Percentiles rank a stretch among this genome's conserved stretches.
phyloP scores from a whole-genome alignment of 768 basidiomycete genomes.

The Phylloporus scabripes region DNA sequence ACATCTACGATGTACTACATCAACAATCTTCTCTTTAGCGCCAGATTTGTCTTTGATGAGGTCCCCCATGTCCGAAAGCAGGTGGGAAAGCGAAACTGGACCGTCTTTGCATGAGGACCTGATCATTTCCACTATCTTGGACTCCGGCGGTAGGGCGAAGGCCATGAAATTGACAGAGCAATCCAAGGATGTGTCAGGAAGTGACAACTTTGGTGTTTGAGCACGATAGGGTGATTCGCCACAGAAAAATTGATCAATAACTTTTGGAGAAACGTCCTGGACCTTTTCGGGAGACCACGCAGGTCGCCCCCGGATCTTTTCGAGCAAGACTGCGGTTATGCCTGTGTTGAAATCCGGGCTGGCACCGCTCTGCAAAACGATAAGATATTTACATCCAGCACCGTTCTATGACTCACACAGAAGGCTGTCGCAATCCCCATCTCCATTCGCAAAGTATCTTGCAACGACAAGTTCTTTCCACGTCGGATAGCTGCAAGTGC shows the following conservation, averaged over 20 bases:
- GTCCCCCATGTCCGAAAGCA: slow-evolving; percentile 21
- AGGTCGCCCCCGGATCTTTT: slow-evolving; percentile 49
- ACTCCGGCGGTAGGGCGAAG: slow-evolving; percentile 72
- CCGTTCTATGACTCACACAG: slow-evolving; percentile 55
- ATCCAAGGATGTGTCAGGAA: slow-evolving; percentile 32
- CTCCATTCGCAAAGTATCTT: slow-evolving; percentile 76
- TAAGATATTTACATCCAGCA: slow-evolving; percentile 11
- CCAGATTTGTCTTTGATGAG: slow-evolving; percentile 42
- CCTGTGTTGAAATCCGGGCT: slow-evolving; percentile 82
- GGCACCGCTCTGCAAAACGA: slow-evolving; percentile 53
- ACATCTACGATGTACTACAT: slow-evolving; percentile 69
- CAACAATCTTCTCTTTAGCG: slow-evolving; percentile 69
- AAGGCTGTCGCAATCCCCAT: slow-evolving; percentile 84
- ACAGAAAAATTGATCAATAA: slow-evolving; percentile 66
- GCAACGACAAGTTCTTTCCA: slow-evolving; percentile 59
- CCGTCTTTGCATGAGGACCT: slow-evolving; percentile 36
- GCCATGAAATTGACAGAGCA: slow-evolving; percentile 29
- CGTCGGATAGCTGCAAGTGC: slow-evolving; percentile 73
- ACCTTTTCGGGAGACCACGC: slow-evolving; percentile 67
- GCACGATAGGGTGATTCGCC: slow-evolving; percentile 43
- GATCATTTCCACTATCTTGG: slow-evolving; percentile 62
- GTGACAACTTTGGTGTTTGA: slow-evolving; percentile 40
- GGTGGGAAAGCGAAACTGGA: slow-evolving; percentile 24
- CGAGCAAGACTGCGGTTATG: slow-evolving; percentile 61
- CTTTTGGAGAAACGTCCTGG: slow-evolving; percentile 51